phyloP scores from a whole-genome alignment of 768 basidiomycete genomes.

The Lentinula guzmanii region DNA sequence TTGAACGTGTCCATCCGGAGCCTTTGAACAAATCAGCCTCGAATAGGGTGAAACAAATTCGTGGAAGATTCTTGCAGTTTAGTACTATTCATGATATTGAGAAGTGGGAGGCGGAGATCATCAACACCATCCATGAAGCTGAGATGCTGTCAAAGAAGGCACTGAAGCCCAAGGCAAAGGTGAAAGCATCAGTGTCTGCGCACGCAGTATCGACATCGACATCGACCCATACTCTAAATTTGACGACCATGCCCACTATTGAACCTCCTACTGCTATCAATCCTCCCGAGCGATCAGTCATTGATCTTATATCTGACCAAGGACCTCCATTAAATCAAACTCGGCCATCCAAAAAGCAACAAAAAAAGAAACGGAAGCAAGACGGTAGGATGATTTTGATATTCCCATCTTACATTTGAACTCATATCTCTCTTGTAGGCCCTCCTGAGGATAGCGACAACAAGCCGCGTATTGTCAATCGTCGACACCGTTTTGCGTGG shows the following conservation, averaged over 20 bases:
- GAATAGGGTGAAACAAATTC: constrained; percentile 49
- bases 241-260: neutral
- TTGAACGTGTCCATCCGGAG: constrained; percentile 49
- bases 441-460: neutral
- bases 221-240: neutral
- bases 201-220: neutral
- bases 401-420: neutral
- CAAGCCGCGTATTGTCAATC: constrained; percentile 13
- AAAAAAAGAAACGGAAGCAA: constrained; percentile 14
- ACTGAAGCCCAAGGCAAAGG: constrained; percentile 25
- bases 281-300: constrained; percentile 46
- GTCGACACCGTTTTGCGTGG: constrained; percentile 78
- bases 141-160: constrained; percentile 41
- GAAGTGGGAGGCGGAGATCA: constrained; percentile 64
- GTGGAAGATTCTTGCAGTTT: constrained; percentile 53
- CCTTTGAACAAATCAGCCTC: constrained; percentile 41
- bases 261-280: constrained; percentile 36
- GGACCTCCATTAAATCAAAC: constrained; percentile 32
- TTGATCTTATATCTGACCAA: constrained; percentile 44
- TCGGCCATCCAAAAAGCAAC: constrained; percentile 22
- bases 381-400: neutral
- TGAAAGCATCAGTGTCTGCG: neutral
- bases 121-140: constrained; percentile 49
- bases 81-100: constrained; percentile 38
- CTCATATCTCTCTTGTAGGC: neutral